These are phyloP conservation scores for Lipomyces sp. DNA, from an alignment of 805 yeast species.

Conservation along the genomic window DNA sequence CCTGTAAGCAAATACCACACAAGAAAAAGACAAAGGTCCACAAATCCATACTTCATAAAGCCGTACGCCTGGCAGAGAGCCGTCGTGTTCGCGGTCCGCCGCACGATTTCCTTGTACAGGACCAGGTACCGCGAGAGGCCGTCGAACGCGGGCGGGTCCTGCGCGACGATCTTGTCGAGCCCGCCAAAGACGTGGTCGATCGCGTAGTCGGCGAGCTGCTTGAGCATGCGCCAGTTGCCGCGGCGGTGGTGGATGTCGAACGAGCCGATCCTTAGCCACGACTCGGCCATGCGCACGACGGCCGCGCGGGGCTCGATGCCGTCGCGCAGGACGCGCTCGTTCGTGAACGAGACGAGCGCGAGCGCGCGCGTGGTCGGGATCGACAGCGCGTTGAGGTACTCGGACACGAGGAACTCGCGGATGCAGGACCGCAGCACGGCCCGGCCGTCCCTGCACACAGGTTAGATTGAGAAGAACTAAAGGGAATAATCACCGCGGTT, in stretches of 20 bases:
- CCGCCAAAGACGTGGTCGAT: slow-evolving; percentile 58
- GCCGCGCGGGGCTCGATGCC: slow-evolving; percentile 74
- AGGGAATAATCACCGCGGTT: no score
- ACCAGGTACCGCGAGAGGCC: slow-evolving; percentile 57
- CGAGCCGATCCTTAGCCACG: slow-evolving; percentile 85
- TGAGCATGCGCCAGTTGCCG: slow-evolving; percentile 61
- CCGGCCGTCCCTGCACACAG: slow-evolving; percentile 64
- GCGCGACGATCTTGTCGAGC: slow-evolving; percentile 36
- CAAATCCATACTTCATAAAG: slow-evolving; percentile 54
- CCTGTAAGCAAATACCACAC: no score
- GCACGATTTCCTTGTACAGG: slow-evolving; percentile 66
- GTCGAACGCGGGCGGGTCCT: slow-evolving; percentile 31
- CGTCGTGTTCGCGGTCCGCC: slow-evolving; percentile 25
- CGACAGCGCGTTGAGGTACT: slow-evolving; percentile 69
- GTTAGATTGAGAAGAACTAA: slow-evolving; percentile 5
- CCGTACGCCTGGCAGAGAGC: slow-evolving; percentile 57
- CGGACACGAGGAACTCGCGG: slow-evolving; percentile 82
- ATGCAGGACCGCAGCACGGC: slow-evolving; percentile 87
- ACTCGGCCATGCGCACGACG: slow-evolving; percentile 75
- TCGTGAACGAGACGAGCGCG: slow-evolving; percentile 67
- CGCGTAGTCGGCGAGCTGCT: slow-evolving; percentile 66
- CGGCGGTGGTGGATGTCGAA: slow-evolving; percentile 79
- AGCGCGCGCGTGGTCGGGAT: slow-evolving; percentile 86
- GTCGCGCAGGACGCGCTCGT: slow-evolving; percentile 69
- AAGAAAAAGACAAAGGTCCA: no score